Evolutionary conservation across 371 early-diverging fungal genomes (phyloP).

Genomic region (Thermomucor indicae-seudaticae): DNA sequence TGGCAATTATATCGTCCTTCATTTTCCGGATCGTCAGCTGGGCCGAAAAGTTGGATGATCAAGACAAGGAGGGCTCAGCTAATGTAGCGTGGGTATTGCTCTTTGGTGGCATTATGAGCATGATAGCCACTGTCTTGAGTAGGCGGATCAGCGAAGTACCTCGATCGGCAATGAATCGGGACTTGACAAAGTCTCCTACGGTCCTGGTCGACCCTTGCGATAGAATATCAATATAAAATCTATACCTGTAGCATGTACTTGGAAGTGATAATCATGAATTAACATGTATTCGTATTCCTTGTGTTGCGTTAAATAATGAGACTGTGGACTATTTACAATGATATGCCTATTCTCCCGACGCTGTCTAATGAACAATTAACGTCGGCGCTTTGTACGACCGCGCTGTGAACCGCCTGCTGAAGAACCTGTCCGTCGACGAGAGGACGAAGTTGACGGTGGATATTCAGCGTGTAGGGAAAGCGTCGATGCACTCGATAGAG

Average conservation of each 20-base stretch:
- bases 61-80: constrained; percentile 3
- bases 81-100: constrained; percentile 42
- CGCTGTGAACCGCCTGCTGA: too few relatives aligned
- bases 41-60: constrained; percentile 12
- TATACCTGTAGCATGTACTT: too few relatives aligned
- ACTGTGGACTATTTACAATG: too few relatives aligned
- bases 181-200: too few relatives aligned
- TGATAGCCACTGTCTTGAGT: constrained; percentile 37
- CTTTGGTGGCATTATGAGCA: constrained; percentile 45
- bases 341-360: too few relatives aligned
- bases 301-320: too few relatives aligned
- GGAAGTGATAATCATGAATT: too few relatives aligned
- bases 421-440: not conserved
- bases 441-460: not conserved
- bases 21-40: constrained; percentile 26
- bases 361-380: too few relatives aligned
- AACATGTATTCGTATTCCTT: too few relatives aligned
- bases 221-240: not conserved
- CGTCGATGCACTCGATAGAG: not conserved
- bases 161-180: not conserved
- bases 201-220: too few relatives aligned
- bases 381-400: too few relatives aligned
- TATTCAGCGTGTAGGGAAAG: not conserved
- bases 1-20: constrained; percentile 35
- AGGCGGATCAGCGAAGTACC: constrained; percentile 17